Conservation (phyloP, 768 basidiomycete genomes). For the Trametes punicea region DNA sequence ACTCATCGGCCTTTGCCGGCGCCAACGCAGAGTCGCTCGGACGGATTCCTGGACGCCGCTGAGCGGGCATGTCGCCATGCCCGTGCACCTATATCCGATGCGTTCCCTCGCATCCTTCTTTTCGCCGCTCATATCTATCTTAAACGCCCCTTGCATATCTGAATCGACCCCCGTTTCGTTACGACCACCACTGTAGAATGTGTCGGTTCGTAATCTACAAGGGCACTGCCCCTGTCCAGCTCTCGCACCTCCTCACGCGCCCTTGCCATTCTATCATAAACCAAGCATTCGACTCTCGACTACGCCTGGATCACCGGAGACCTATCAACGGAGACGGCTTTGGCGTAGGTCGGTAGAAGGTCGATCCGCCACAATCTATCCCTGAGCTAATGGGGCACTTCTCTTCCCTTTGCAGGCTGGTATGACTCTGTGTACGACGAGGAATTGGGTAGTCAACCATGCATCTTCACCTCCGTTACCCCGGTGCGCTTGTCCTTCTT, state of each 20-base stretch:
- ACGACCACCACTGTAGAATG: conserved; percentile 40
- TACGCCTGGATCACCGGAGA: conserved; percentile 74
- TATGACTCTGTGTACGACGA: conserved; percentile 85
- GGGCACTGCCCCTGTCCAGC: conserved; percentile 87
- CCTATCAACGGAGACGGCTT: conserved; percentile 98
- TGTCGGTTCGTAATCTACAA: conserved; percentile 95
- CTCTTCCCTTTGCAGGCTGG: conserved; percentile 77
- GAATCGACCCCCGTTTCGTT: conserved; percentile 1
- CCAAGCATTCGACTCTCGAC: conserved; percentile 91
- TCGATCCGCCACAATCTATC: not conserved
- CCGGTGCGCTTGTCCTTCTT: conserved; percentile 63
- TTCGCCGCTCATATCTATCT: conserved; percentile 4
- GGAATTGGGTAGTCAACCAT: conserved; percentile 83
- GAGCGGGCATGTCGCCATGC: conserved; percentile 17
- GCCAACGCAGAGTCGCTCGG: not conserved
- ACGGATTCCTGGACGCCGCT: conserved; percentile 2
- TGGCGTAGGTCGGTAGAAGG: conserved; percentile 69
- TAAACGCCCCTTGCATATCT: not conserved
- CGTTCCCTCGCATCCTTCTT: conserved; percentile 1
- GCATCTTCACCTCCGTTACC: conserved; percentile 93
- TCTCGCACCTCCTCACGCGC: conserved; percentile 90
- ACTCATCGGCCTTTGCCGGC: conserved; percentile 17
- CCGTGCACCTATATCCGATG: not conserved
- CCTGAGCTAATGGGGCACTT: not conserved
- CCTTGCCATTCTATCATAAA: conserved; percentile 97